Percentiles rank a stretch among this genome's conserved stretches.
Evolutionary conservation across 2,329 filamentous ascomycete genomes (phyloP).

Genomic region (Alternaria metachromatica): DNA sequence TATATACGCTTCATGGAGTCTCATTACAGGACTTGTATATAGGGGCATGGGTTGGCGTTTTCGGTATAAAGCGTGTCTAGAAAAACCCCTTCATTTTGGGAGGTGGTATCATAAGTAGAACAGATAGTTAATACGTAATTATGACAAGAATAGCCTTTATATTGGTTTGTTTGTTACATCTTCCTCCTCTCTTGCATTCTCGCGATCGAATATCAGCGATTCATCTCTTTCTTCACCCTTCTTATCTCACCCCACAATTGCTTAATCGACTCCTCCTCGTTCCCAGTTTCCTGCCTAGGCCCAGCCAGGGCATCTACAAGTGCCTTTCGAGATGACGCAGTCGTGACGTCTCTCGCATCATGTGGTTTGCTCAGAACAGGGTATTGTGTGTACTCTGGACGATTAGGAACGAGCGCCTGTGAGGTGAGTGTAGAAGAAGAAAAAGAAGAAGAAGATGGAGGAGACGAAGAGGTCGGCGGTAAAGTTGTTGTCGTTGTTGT

Average conservation of each 20-base stretch:
- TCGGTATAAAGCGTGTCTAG: background rate
- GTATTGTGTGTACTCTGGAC: background rate
- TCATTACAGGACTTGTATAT: background rate
- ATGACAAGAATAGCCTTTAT: background rate
- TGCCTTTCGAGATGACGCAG: background rate
- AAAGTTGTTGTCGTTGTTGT: background rate
- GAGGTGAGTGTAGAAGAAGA: background rate
- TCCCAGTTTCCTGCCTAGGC: background rate
- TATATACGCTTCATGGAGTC: background rate
- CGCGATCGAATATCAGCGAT: background rate
- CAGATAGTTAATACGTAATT: slow-evolving; percentile 1
- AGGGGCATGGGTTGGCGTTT: background rate
- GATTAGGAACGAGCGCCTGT: background rate
- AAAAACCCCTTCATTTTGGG: background rate
- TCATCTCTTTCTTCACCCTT: background rate
- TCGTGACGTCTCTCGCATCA: background rate
- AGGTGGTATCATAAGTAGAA: background rate
- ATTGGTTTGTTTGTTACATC: background rate
- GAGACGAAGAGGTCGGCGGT: background rate
- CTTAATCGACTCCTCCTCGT: background rate
- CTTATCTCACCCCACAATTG: background rate
- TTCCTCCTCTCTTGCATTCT: background rate
- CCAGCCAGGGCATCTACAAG: background rate
- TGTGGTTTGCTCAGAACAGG: background rate
- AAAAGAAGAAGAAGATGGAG: background rate